Conservation (phyloP, 306 rosid genomes). For the Vigna mungo region DNA sequence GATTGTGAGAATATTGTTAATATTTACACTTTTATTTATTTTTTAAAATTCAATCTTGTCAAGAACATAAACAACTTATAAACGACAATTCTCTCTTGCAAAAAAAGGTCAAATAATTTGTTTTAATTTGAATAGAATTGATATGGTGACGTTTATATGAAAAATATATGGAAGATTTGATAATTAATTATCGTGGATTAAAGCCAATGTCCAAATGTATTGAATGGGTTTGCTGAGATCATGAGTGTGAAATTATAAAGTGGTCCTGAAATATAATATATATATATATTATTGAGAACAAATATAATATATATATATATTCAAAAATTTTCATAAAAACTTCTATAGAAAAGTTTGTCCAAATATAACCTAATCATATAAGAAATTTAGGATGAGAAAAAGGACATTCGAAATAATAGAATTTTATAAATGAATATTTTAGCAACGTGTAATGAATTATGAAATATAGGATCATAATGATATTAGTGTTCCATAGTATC, state of each 20-base stretch:
- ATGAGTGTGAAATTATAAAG: not conserved
- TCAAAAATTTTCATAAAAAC: too few relatives aligned
- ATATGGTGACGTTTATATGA: not conserved
- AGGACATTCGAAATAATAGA: not conserved
- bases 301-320: not conserved
- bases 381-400: not conserved
- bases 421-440: not conserved
- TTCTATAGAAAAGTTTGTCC: too few relatives aligned
- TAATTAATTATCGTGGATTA: not conserved
- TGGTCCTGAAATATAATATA: not conserved
- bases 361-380: too few relatives aligned
- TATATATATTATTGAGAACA: too few relatives aligned
- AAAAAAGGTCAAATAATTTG: too few relatives aligned
- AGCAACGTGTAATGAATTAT: not conserved
- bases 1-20: too few relatives aligned
- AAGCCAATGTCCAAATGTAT: not conserved
- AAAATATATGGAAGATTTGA: slow-evolving; percentile 10
- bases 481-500: not conserved
- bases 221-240: not conserved
- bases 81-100: too few relatives aligned
- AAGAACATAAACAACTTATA: too few relatives aligned
- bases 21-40: too few relatives aligned
- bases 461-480: not conserved
- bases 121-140: not conserved
- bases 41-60: too few relatives aligned